These are phyloP conservation scores for Leccinum pellstonianum DNA, from an alignment of 768 basidiomycete species.

Conservation along the genomic window DNA sequence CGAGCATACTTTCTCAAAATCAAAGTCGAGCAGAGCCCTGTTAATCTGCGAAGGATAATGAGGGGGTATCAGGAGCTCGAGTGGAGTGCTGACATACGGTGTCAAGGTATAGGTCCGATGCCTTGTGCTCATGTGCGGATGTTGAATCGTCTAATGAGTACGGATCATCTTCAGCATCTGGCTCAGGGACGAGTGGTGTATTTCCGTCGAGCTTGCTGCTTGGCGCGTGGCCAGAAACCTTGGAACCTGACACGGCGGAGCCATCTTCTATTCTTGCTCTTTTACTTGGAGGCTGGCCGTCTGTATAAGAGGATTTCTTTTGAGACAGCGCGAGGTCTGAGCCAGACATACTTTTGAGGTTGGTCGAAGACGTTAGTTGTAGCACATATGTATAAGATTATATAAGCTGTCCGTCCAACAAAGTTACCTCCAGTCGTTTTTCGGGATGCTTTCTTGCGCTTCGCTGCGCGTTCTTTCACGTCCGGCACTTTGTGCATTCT, in stretches of 20 bases:
- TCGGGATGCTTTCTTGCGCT: conserved; percentile 23
- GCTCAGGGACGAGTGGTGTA: conserved; percentile 19
- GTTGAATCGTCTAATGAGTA: conserved; percentile 28
- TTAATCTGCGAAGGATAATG: conserved; percentile 65
- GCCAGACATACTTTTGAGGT: conserved; percentile 14
- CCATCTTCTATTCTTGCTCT: conserved; percentile 26
- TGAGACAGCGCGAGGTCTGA: conserved; percentile 9
- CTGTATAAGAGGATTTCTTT: conserved; percentile 5
- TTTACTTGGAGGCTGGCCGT: conserved; percentile 32
- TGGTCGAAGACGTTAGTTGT: neutral
- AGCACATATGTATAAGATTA: conserved; percentile 11
- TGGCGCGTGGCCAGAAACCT: conserved; percentile 31
- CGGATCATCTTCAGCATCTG: conserved; percentile 27
- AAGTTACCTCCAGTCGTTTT: neutral
- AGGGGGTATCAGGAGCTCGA: conserved; percentile 14
- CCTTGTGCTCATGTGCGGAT: conserved; percentile 32
- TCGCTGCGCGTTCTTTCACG: conserved; percentile 27
- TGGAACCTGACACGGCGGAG: conserved; percentile 4
- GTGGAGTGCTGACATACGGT: conserved; percentile 57
- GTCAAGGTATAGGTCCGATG: conserved; percentile 92
- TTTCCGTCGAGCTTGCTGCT: conserved; percentile 30
- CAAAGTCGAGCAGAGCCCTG: conserved; percentile 88
- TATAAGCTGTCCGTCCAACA: conserved; percentile 16
- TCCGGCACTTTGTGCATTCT: conserved; percentile 26
- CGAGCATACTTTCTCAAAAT: conserved; percentile 99